phyloP scores from a whole-genome alignment of 495 filamentous ascomycete species.

The Platismatia glauca region DNA sequence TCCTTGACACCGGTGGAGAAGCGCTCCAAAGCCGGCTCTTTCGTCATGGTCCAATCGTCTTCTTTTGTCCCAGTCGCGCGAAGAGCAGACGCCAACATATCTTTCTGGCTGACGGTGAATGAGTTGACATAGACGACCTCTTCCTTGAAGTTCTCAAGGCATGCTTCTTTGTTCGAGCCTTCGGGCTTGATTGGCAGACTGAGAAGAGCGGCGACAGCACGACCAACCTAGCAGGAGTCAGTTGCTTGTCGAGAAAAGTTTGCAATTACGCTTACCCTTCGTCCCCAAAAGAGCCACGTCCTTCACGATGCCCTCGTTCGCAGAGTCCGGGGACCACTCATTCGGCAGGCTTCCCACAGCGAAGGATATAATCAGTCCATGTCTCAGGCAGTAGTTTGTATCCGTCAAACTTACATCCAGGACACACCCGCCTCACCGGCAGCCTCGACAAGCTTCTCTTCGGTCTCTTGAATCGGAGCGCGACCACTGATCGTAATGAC shows the following conservation, averaged over 20 bases:
- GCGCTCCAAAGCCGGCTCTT: slow-evolving; percentile 36
- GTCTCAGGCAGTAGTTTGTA: no score
- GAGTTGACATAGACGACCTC: slow-evolving; percentile 35
- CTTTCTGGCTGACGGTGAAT: slow-evolving; percentile 42
- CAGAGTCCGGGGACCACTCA: slow-evolving; percentile 38
- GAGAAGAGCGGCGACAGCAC: slow-evolving; percentile 37
- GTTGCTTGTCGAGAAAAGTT: slow-evolving; percentile 24
- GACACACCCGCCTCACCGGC: slow-evolving; percentile 51
- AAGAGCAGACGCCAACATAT: slow-evolving; percentile 43
- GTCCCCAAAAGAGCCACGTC: slow-evolving; percentile 27
- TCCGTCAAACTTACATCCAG: no score
- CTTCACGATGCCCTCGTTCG: slow-evolving; percentile 30
- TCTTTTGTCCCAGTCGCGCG: slow-evolving; percentile 46
- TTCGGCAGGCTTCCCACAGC: no score
- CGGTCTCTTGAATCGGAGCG: slow-evolving; percentile 33
- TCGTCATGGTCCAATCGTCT: slow-evolving; percentile 47
- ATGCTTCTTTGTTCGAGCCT: slow-evolving; percentile 32
- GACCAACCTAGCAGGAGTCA: slow-evolving; percentile 26
- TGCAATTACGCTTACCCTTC: slow-evolving; percentile 11
- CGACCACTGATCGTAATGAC: slow-evolving; percentile 46
- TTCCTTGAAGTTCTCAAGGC: slow-evolving; percentile 33
- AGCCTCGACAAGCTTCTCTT: slow-evolving; percentile 45
- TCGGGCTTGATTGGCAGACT: slow-evolving; percentile 38
- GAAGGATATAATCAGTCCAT: no score
- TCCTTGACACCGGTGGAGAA: slow-evolving; percentile 34